These are phyloP conservation scores for Paraphaeosphaeria minitans DNA, from an alignment of 2,329 filamentous ascomycete species.

Conservation along the genomic window DNA sequence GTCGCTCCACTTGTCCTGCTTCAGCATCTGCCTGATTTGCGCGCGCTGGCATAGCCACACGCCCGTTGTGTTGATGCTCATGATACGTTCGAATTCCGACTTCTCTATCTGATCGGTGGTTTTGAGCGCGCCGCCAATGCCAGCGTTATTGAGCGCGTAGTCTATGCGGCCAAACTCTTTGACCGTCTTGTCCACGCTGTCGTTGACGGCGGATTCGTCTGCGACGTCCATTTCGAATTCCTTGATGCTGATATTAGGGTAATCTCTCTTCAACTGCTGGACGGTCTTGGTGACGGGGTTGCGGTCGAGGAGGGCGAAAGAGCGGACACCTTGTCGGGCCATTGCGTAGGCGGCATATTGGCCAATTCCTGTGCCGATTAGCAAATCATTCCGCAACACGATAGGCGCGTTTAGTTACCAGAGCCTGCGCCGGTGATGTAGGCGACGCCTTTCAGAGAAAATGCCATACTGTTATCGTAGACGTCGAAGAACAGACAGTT, in stretches of 20 bases:
- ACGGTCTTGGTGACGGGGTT: constrained; percentile 44
- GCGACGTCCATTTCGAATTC: constrained; percentile 55
- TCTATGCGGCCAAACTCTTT: constrained; percentile 60
- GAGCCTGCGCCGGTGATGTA: constrained; percentile 58
- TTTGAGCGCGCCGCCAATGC: constrained; percentile 51
- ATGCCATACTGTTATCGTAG: constrained; percentile 36
- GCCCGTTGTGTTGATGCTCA: constrained; percentile 61
- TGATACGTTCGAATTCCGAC: constrained; percentile 56
- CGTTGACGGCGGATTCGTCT: constrained; percentile 50
- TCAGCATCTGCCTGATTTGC: constrained; percentile 58
- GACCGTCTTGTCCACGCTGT: constrained; percentile 50
- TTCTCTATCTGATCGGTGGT: constrained; percentile 55
- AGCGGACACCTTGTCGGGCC: constrained; percentile 54
- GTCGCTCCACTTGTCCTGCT: constrained; percentile 49
- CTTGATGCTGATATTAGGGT: constrained; percentile 51
- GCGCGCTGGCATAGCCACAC: constrained; percentile 63
- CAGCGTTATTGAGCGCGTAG: constrained; percentile 62
- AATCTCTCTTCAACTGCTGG: constrained; percentile 42
- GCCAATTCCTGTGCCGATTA: constrained; percentile 54
- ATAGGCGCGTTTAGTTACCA: constrained; percentile 37
- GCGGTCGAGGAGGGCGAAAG: constrained; percentile 56
- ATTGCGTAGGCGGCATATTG: constrained; percentile 54
- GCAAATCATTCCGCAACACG: neutral
- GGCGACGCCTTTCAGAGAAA: constrained; percentile 53
- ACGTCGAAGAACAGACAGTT: neutral